Evolutionary conservation across 768 basidiomycete species (phyloP).

Genomic region (Psilocybe tampanensis): DNA sequence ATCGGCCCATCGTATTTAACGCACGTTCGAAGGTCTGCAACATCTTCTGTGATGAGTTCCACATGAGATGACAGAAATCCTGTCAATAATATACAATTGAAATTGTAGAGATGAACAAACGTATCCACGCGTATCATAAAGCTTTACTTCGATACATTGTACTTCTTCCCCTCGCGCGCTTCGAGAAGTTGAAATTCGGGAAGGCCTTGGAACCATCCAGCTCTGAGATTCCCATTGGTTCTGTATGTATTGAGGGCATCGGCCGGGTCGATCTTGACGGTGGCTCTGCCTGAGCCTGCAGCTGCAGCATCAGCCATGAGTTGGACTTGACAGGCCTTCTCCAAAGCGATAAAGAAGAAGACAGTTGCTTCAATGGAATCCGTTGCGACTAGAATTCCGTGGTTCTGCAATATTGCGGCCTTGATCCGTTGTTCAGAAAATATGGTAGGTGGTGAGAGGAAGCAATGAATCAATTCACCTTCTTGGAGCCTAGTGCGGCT

Average conservation of each 20-base stretch:
- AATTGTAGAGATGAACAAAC: conserved; percentile 5
- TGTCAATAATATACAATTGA: conserved; percentile 5
- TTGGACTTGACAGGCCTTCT: conserved; percentile 49
- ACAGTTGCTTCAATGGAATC: conserved; percentile 45
- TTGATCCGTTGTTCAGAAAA: conserved; percentile 14
- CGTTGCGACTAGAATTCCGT: conserved; percentile 42
- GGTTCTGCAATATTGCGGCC: conserved; percentile 46
- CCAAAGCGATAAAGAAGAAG: conserved; percentile 42
- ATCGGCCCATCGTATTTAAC: not conserved
- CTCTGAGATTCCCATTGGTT: conserved; percentile 25
- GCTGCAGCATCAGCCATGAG: conserved; percentile 46
- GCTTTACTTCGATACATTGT: conserved; percentile 14
- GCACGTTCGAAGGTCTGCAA: conserved; percentile 1
- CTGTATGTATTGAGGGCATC: conserved; percentile 28
- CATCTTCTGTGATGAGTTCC: not conserved
- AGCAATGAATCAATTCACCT: conserved; percentile 19
- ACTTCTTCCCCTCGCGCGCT: conserved; percentile 31
- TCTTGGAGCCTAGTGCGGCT: conserved; percentile 39
- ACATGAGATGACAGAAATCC: not conserved
- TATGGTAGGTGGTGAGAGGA: not conserved
- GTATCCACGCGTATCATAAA: not conserved
- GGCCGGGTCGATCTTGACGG: conserved; percentile 27
- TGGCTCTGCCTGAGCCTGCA: conserved; percentile 23
- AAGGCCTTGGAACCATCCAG: conserved; percentile 40
- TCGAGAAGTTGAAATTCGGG: conserved; percentile 41